Percentiles rank a stretch among this genome's conserved stretches.
Evolutionary conservation across 163 green algal genomes (phyloP).

Genomic region (Chlorella variabilis): DNA sequence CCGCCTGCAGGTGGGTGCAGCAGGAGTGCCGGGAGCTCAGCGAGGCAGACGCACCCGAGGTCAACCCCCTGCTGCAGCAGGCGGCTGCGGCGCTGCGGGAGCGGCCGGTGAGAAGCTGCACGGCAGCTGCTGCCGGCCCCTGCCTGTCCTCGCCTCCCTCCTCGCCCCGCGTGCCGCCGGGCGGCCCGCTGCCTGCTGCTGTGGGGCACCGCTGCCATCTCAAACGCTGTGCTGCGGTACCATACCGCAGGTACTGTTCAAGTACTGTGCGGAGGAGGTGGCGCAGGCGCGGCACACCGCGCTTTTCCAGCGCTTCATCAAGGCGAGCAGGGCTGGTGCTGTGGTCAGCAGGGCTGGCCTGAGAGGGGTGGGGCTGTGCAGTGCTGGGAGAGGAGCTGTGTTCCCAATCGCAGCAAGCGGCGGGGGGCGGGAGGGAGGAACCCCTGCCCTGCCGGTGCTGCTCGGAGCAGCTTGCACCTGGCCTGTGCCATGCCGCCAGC

Average conservation of each 20-base stretch:
- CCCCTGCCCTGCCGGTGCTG: too few species aligned
- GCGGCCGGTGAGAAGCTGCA: conserved; percentile 54
- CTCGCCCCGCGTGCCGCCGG: too few species aligned
- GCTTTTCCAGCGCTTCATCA: conserved; percentile 84
- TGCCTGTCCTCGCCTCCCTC: too few species aligned
- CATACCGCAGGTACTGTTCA: conserved; percentile 83
- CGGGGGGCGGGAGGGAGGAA: too few species aligned
- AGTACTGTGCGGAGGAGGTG: conserved; percentile 93
- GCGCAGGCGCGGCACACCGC: conserved; percentile 89
- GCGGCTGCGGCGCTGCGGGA: conserved; percentile 79
- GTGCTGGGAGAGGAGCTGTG: too few species aligned
- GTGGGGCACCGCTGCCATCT: too few species aligned
- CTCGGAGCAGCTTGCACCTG: too few species aligned
- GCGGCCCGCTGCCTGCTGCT: too few species aligned
- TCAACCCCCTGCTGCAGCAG: conserved; percentile 76
- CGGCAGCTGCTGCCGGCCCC: background rate
- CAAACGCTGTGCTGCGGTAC: too few species aligned
- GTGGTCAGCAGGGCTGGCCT: background rate
- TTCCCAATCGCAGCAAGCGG: too few species aligned
- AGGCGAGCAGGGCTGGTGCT: background rate
- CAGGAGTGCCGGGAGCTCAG: conserved; percentile 38
- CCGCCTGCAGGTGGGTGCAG: conserved; percentile 89
- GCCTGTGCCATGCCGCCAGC: too few species aligned
- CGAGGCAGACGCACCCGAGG: conserved; percentile 87
- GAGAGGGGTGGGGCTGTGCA: too few species aligned